Conservation (phyloP, 192 early-diverging fungal species). For the Chytriomyces sp. region DNA sequence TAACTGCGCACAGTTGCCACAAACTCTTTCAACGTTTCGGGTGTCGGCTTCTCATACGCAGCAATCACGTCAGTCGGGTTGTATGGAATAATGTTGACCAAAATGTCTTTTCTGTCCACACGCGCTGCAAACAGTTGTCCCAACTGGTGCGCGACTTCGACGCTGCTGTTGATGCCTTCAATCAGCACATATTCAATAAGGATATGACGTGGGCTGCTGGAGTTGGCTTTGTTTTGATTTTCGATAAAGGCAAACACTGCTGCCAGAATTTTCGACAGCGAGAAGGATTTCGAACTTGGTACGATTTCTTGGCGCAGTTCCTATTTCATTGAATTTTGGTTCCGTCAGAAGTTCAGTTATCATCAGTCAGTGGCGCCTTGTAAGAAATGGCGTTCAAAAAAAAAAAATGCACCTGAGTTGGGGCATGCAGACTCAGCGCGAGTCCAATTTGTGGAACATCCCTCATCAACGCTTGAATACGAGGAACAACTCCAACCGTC, state of each 20-base stretch:
- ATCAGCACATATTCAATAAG: slow-evolving; percentile 64
- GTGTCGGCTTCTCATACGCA: slow-evolving; percentile 53
- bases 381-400: background rate
- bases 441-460: slow-evolving; percentile 59
- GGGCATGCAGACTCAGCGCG: slow-evolving; percentile 62
- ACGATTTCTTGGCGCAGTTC: slow-evolving; percentile 55
- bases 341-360: background rate
- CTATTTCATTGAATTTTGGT: background rate
- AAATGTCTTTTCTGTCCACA: slow-evolving; percentile 34
- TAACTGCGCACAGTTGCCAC: slow-evolving; percentile 50
- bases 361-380: no score
- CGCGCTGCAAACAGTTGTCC: slow-evolving; percentile 50
- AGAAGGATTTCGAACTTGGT: slow-evolving; percentile 62
- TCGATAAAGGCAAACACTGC: slow-evolving; percentile 55
- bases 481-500: slow-evolving; percentile 63
- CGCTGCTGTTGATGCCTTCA: slow-evolving; percentile 53
- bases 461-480: slow-evolving; percentile 46
- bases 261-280: slow-evolving; percentile 50
- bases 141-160: slow-evolving; percentile 50
- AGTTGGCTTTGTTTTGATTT: slow-evolving; percentile 48
- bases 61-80: slow-evolving; percentile 57
- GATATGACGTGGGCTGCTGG: slow-evolving; percentile 45
- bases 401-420: slow-evolving; percentile 43
- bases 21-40: slow-evolving; percentile 34
- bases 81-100: slow-evolving; percentile 65